Percentiles rank a stretch among this genome's conserved stretches.
These are phyloP conservation scores for Colletotrichum melonis DNA, from an alignment of 2,329 filamentous ascomycete species.

Conservation along the genomic window DNA sequence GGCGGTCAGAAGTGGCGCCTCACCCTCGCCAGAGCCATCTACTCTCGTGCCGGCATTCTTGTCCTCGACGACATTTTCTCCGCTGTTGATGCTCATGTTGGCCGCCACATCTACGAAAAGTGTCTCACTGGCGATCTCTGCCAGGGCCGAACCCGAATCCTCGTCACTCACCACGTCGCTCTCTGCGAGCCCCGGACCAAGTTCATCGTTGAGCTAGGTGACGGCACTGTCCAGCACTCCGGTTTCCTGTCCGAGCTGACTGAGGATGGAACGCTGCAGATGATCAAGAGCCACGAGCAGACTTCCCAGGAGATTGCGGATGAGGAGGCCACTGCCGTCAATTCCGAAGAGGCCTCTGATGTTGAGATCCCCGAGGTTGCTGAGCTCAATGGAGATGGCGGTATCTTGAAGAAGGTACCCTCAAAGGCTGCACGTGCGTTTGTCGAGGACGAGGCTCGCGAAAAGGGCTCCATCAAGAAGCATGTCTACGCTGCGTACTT, in stretches of 20 bases:
- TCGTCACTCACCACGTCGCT: conserved; percentile 84
- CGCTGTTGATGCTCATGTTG: conserved; percentile 84
- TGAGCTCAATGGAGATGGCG: conserved; percentile 51
- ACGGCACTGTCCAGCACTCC: conserved; percentile 73
- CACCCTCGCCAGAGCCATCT: conserved; percentile 82
- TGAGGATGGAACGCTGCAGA: conserved; percentile 64
- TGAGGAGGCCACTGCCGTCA: conserved; percentile 66
- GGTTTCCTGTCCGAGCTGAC: conserved; percentile 75
- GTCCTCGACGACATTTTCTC: conserved; percentile 88
- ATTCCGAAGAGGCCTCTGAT: conserved; percentile 63
- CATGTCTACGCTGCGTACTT: conserved; percentile 77
- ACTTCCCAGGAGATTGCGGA: conserved; percentile 55
- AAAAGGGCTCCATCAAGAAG: conserved; percentile 75
- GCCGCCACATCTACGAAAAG: conserved; percentile 81
- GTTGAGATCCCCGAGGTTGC: conserved; percentile 31
- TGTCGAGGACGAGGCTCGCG: conserved; percentile 79
- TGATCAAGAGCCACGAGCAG: conserved; percentile 69
- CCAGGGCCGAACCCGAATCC: conserved; percentile 76
- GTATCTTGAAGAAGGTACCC: conserved; percentile 58
- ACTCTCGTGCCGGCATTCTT: conserved; percentile 81
- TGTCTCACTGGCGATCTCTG: conserved; percentile 79
- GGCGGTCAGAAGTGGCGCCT: conserved; percentile 88
- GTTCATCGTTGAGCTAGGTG: conserved; percentile 78
- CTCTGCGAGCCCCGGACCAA: conserved; percentile 78
- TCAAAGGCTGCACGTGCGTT: conserved; percentile 75